A percentile compares a stretch with the other conserved stretches of the same genome.
Conservation (phyloP, 208 protist species). For the Leishmania tarentolae region DNA sequence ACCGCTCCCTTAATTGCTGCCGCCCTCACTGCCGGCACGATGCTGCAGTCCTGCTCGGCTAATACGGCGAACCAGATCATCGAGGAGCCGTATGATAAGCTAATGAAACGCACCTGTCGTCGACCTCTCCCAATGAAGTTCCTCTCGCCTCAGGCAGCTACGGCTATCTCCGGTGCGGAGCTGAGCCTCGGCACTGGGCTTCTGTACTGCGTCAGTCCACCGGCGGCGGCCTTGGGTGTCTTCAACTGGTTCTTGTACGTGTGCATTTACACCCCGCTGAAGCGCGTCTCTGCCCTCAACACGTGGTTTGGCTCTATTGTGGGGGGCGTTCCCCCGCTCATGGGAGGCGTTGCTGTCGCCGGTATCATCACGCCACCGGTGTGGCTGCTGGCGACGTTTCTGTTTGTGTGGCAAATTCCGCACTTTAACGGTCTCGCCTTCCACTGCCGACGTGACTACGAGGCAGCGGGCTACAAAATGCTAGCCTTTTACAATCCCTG, state of each 20-base stretch:
- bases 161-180: slow-evolving; percentile 47
- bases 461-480: slow-evolving; percentile 92
- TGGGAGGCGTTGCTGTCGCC: slow-evolving; percentile 81
- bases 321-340: slow-evolving; percentile 89
- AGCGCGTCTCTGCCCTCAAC: slow-evolving; percentile 83
- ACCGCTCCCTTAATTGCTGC: slow-evolving; percentile 47
- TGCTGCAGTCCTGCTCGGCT: slow-evolving; percentile 85
- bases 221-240: slow-evolving; percentile 62
- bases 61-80: slow-evolving; percentile 92
- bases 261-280: slow-evolving; percentile 88
- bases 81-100: slow-evolving; percentile 75
- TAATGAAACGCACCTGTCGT: slow-evolving; percentile 92
- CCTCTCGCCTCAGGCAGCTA: slow-evolving; percentile 53
- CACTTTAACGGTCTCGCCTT: slow-evolving; percentile 92
- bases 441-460: slow-evolving; percentile 90
- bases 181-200: slow-evolving; percentile 69
- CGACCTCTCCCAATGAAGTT: slow-evolving; percentile 82
- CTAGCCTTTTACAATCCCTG: slow-evolving; percentile 85
- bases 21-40: slow-evolving; percentile 65
- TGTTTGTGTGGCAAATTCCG: slow-evolving; percentile 93
- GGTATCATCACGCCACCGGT: slow-evolving; percentile 53
- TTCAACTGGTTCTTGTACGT: slow-evolving; percentile 91
- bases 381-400: slow-evolving; percentile 70
- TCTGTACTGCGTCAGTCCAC: slow-evolving; percentile 64
- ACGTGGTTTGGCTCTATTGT: slow-evolving; percentile 93